Percentiles rank a stretch among this genome's conserved stretches.
Conservation (phyloP, 768 basidiomycete genomes). For the Tephrocybe sp. region DNA sequence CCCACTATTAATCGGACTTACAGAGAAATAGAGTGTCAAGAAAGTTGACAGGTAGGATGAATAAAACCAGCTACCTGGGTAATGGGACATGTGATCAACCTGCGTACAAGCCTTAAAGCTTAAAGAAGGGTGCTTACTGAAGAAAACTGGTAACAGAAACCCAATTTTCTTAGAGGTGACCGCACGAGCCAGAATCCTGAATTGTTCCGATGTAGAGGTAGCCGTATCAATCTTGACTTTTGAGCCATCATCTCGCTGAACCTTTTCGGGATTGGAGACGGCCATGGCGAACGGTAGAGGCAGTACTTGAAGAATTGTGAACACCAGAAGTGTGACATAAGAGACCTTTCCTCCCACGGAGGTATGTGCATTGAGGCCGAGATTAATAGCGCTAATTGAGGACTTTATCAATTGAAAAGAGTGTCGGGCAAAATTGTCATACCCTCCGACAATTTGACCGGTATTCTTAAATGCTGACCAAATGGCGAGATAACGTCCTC, state of each 20-base stretch:
- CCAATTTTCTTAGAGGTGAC: constrained; percentile 13
- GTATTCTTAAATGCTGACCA: constrained; percentile 13
- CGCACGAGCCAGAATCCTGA: constrained; percentile 11
- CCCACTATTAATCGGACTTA: background rate
- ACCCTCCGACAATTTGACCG: constrained; percentile 20
- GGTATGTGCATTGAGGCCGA: constrained; percentile 17
- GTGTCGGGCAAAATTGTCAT: background rate
- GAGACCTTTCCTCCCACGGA: constrained; percentile 20
- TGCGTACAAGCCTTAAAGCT: too few relatives aligned
- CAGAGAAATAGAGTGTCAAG: constrained; percentile 20
- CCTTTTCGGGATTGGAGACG: constrained; percentile 16
- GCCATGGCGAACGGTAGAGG: constrained; percentile 13
- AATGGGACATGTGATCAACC: too few relatives aligned
- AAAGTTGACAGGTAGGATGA: constrained; percentile 22
- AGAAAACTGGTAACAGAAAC: constrained; percentile 14
- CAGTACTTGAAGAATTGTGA: constrained; percentile 18
- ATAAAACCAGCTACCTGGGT: constrained; percentile 22
- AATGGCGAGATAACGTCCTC: constrained; percentile 13
- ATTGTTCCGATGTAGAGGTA: constrained; percentile 15
- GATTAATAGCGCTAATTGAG: constrained; percentile 5
- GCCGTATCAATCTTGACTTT: constrained; percentile 16
- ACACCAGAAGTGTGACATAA: constrained; percentile 12
- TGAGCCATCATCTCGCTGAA: constrained; percentile 18
- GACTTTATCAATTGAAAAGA: background rate
- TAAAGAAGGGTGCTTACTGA: constrained; percentile 9